Evolutionary conservation across 495 filamentous ascomycete genomes (phyloP), one percentile per base, ranked within the genome.

Genomic region (Aspergillus affinis): DNA sequence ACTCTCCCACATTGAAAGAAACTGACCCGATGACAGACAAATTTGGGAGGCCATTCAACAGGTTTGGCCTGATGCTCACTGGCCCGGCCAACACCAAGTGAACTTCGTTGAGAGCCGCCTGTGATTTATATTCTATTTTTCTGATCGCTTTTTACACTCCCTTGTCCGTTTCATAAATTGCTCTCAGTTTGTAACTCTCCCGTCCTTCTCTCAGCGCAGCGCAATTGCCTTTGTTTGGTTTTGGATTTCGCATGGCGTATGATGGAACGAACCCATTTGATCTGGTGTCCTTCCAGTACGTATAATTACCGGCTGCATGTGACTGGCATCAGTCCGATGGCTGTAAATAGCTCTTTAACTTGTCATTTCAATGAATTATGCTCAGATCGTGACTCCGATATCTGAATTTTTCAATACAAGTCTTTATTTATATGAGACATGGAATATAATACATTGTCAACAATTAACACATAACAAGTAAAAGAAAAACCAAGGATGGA

Each of bases 1-100:
- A 21, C 59, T 18, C 58, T 53, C 17, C 26, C 46, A 21, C 49
- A 9, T 49, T 32, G 13, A 21, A 32, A 17, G 50, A 49, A 48
- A 62, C 60, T 70, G 61, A 71, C 60, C 47, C 59, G 59, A 58
- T 36, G 54, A 48, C 61, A 90, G 88, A 63, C 88, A 94, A 72
- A 92, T 96, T 61, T 94, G 90, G 90, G 91, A 96, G 70, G 91
- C 89, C 21, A 86, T 96, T 66, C 82, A 84, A 53, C 79, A 85
- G 51, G 84, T 96, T 55, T 96, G 92, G 92, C 92, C 92, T 0
- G 88, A 93, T 63, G 83, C 84, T 9, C 84, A 88, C 65, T 94
- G 89, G 89, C 89, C 87, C 9, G 83, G 86, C 45, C 88, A 91
- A 68, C 78, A 84, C 60, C 83, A 85, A 47, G 73, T 82, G 69